phyloP scores from a whole-genome alignment of 306 rosid genomes.

The Medicago arabica region DNA sequence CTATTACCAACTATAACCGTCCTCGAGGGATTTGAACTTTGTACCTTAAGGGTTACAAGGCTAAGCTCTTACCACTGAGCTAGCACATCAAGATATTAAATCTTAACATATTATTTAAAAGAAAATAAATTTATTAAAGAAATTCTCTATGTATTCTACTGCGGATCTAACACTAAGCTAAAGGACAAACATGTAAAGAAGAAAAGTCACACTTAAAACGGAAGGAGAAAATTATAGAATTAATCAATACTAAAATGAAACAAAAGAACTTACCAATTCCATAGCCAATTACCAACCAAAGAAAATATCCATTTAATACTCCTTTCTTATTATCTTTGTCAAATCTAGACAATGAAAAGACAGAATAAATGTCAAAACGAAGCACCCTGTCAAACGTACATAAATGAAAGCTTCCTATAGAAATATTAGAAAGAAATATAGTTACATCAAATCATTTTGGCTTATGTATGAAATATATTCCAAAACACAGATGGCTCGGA shows the following conservation, averaged over 20 bases:
- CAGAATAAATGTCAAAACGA: slow-evolving; percentile 31
- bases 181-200: too few species aligned
- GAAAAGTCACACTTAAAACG: too few species aligned
- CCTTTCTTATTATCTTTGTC: slow-evolving; percentile 82
- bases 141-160: too few species aligned
- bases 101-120: too few species aligned
- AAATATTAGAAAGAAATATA: slow-evolving; percentile 17
- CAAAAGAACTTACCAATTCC: slow-evolving; percentile 74
- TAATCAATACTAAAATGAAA: slow-evolving; percentile 28
- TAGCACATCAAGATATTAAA: too few species aligned
- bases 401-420: slow-evolving; percentile 25
- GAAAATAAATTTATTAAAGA: too few species aligned
- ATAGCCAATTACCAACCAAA: slow-evolving; percentile 84
- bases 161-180: too few species aligned
- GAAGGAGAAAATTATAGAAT: slow-evolving; percentile 20
- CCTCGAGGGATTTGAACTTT: too few species aligned
- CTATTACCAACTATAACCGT: neutral
- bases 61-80: too few species aligned
- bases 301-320: slow-evolving; percentile 67
- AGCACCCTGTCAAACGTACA: slow-evolving; percentile 18
- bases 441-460: slow-evolving; percentile 20
- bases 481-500: neutral
- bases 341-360: slow-evolving; percentile 63
- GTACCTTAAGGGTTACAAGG: too few species aligned
- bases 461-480: slow-evolving; percentile 21